phyloP scores from a whole-genome alignment of 2,329 filamentous ascomycete species.

The Trichoderma sp. region DNA sequence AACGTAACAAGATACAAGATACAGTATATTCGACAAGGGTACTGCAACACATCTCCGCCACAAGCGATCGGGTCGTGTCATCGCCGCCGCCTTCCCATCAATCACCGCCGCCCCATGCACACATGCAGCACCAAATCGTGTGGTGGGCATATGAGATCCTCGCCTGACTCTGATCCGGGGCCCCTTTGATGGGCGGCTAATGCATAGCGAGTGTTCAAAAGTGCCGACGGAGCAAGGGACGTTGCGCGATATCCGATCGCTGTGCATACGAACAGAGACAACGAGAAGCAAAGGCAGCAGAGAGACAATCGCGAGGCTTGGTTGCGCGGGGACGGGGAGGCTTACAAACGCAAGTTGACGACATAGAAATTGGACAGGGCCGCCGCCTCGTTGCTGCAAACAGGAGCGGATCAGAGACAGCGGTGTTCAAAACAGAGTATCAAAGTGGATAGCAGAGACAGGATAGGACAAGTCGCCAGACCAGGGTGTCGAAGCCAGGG shows the following conservation, averaged over 20 bases:
- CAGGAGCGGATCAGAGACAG: neutral
- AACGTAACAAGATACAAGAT: neutral
- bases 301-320: neutral
- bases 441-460: neutral
- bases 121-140: neutral
- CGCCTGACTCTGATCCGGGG: neutral
- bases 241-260: neutral
- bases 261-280: neutral
- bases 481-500: neutral
- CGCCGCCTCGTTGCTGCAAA: neutral
- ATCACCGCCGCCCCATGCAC: neutral
- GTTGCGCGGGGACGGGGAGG: neutral
- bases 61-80: neutral
- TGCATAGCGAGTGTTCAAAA: neutral
- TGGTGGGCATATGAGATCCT: neutral
- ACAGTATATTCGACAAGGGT: neutral
- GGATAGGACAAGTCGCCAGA: neutral
- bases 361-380: neutral
- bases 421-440: neutral
- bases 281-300: neutral
- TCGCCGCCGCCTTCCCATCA: neutral
- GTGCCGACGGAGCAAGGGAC: neutral
- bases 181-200: slow-evolving; percentile 8
- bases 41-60: neutral
- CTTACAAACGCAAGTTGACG: neutral